These are phyloP conservation scores for Phytophthora ramorum DNA, from an alignment of 352 stramenopile genomes.

Conservation along the genomic window DNA sequence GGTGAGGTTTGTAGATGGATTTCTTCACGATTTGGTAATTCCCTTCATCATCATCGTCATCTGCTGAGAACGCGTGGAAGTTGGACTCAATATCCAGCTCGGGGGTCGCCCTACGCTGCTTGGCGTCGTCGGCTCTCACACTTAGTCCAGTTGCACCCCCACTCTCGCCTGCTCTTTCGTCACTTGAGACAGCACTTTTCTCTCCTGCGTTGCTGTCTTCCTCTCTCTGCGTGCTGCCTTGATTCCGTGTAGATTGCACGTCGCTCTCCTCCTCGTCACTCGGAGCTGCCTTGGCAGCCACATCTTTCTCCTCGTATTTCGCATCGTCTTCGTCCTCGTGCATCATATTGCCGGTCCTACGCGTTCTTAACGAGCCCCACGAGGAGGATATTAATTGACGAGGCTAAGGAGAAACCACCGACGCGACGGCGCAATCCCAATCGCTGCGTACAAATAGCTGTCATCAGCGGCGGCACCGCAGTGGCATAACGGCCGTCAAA, in stretches of 20 bases:
- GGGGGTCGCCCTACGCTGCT: background rate
- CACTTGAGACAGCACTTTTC: background rate
- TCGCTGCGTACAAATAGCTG: too few relatives aligned
- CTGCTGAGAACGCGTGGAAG: slow-evolving; percentile 38
- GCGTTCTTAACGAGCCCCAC: slow-evolving; percentile 1
- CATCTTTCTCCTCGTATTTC: slow-evolving; percentile 1
- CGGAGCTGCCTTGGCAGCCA: background rate
- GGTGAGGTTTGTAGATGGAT: slow-evolving; percentile 70
- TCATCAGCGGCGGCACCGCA: too few relatives aligned
- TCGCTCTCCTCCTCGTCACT: slow-evolving; percentile 27
- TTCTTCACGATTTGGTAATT: slow-evolving; percentile 65
- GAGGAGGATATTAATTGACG: background rate
- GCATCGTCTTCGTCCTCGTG: slow-evolving; percentile 20
- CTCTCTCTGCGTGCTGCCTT: background rate
- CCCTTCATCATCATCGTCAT: slow-evolving; percentile 22
- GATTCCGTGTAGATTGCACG: background rate
- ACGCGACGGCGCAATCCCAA: background rate
- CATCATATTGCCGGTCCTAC: slow-evolving; percentile 19
- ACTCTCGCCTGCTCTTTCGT: background rate
- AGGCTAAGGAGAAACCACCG: slow-evolving; percentile 14
- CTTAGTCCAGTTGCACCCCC: background rate
- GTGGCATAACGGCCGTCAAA: slow-evolving; percentile 7
- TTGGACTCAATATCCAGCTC: slow-evolving; percentile 11
- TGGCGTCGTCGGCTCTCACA: background rate
- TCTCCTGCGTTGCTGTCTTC: slow-evolving; percentile 12